Base-by-base conservation (phyloP, 192 early-diverging fungal species). In the Mortierella alpina region DNA sequence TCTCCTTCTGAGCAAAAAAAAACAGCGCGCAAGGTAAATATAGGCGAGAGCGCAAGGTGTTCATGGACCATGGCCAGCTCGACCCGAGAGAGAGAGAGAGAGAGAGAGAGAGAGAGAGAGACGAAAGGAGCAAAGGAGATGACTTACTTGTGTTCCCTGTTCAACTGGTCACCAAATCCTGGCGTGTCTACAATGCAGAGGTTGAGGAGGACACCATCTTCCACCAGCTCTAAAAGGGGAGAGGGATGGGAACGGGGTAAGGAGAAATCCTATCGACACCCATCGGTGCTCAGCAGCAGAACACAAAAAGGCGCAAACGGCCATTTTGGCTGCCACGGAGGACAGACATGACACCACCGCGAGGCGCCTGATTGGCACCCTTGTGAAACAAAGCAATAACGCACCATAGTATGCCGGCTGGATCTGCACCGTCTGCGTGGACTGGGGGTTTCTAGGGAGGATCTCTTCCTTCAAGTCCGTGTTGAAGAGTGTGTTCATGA, bases 401-500 rank as follows among this genome's bases (percentile, higher is more conserved):
- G 23, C 81, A 94, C 92, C 94, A 83, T 91, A 95, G 63, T 92
- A 90, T 14, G 95, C 87, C 22, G 93, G 94, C 57, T 86, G 81
- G 70, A 98, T 96, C 84, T 96, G 91, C 15, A 95, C 95, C 10
- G 97, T 97, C 86, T 97, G 92, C 72, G 93, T 91, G 9, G 86
- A 55, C 54, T 88, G 77, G 1, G 86, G 74, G 55, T 84, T 85
- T 54, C 84, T 84, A 48, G 84, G 83, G 39, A 85, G 83, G 52
- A 90, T 89, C 68, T 93, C 93, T 68, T 97, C 95, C 59, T 93
- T 88, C 58, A 98, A 86, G 68, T 97, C 93, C 20, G 97, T 94
- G 63, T 96, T 93, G 86, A 99, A 96, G 59, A 99, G 89, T 9
- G 98, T 99, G 89, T 99, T 98, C 91, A 99, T 93, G 79, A 96